Conservation (phyloP, 495 filamentous ascomycete genomes). For the Hyaloscypha finlandica region DNA sequence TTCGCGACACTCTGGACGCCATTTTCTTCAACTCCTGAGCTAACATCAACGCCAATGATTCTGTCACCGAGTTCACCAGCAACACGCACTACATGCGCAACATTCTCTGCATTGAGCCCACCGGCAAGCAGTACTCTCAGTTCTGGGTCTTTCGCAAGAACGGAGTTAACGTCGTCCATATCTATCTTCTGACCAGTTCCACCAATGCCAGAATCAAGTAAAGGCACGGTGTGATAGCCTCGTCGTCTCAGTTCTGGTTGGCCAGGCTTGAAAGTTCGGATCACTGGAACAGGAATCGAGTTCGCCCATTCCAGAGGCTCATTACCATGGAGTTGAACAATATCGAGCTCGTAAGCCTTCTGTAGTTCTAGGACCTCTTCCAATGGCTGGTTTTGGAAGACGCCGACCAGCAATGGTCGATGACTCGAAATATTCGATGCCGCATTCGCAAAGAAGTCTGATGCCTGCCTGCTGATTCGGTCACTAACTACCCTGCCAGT, state of each 20-base stretch:
- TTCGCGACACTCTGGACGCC: slow-evolving; percentile 80
- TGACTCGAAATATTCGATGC: slow-evolving; percentile 41
- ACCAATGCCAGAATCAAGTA: slow-evolving; percentile 84
- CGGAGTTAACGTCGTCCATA: slow-evolving; percentile 59
- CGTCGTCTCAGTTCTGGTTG: slow-evolving; percentile 69
- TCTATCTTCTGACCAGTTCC: slow-evolving; percentile 79
- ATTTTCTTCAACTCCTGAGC: slow-evolving; percentile 86
- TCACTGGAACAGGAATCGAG: slow-evolving; percentile 86
- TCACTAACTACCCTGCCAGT: slow-evolving; percentile 28
- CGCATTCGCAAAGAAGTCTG: slow-evolving; percentile 48
- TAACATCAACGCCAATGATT: slow-evolving; percentile 86
- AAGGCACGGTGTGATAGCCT: slow-evolving; percentile 79
- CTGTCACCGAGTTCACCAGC: slow-evolving; percentile 56
- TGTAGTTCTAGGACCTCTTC: slow-evolving; percentile 77
- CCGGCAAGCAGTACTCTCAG: slow-evolving; percentile 79
- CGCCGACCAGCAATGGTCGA: slow-evolving; percentile 83
- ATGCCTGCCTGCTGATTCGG: slow-evolving; percentile 38
- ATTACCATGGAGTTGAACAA: slow-evolving; percentile 88
- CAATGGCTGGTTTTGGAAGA: slow-evolving; percentile 90
- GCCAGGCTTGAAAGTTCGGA: slow-evolving; percentile 74
- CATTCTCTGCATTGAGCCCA: slow-evolving; percentile 76
- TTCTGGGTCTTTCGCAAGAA: slow-evolving; percentile 58
- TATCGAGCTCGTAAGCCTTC: slow-evolving; percentile 74
- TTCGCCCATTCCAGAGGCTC: slow-evolving; percentile 91
- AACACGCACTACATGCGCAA: slow-evolving; percentile 59